phyloP scores from a whole-genome alignment of 352 stramenopile species.

The Elongisporangium prolatum region DNA sequence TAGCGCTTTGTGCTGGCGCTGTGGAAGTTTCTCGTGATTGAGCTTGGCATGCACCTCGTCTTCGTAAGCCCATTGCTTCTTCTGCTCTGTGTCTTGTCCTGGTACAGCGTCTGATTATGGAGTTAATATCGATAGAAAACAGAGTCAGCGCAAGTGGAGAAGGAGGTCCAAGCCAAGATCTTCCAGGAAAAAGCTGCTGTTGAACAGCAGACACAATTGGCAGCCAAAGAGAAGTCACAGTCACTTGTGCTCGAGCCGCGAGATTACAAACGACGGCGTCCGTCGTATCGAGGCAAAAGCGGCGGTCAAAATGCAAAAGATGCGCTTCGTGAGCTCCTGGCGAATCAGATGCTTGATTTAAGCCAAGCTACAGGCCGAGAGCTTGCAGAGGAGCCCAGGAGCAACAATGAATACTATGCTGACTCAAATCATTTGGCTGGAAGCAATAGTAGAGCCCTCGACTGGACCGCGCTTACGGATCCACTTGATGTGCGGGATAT shows the following conservation, averaged over 20 bases:
- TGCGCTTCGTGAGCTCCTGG: slow-evolving; percentile 55
- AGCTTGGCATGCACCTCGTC: slow-evolving; percentile 42
- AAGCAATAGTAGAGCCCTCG: not conserved
- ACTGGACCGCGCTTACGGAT: slow-evolving; percentile 12
- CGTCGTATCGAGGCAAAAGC: slow-evolving; percentile 46
- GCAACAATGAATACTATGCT: not conserved
- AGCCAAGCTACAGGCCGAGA: slow-evolving; percentile 35
- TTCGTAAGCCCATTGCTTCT: slow-evolving; percentile 27
- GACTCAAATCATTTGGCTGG: not conserved
- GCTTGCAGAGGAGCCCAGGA: slow-evolving; percentile 6
- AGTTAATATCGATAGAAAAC: slow-evolving; percentile 7
- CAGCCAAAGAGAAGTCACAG: not conserved
- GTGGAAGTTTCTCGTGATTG: slow-evolving; percentile 71
- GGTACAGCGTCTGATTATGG: not conserved
- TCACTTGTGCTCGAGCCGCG: not conserved
- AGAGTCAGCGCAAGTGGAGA: slow-evolving; percentile 4
- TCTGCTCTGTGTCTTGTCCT: slow-evolving; percentile 1
- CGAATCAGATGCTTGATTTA: slow-evolving; percentile 56
- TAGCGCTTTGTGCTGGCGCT: slow-evolving; percentile 63
- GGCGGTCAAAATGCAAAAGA: slow-evolving; percentile 30
- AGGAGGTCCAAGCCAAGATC: slow-evolving; percentile 4
- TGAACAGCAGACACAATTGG: not conserved
- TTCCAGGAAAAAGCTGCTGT: not conserved
- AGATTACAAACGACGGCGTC: slow-evolving; percentile 52
- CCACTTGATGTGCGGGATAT: slow-evolving; percentile 16